Base-by-base conservation (phyloP, 257 asterid genomes). In the Solanum chiquidenum region DNA sequence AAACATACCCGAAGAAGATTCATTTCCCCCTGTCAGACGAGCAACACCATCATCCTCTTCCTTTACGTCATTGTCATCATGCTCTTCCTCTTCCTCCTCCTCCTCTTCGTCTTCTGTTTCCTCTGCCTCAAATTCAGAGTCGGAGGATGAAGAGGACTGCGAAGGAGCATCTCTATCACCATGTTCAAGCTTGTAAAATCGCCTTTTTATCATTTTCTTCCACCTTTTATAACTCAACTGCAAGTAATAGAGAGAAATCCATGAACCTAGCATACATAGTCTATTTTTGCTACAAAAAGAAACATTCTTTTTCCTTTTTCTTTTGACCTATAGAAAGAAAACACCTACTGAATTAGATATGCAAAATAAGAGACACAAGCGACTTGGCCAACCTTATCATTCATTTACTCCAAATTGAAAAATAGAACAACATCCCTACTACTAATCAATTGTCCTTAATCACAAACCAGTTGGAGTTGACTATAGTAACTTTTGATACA, bases 181-280 rank as follows among this genome's bases (percentile, higher is more conserved):
- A 62, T 95, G 98, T 34, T 94, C 98, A 86, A 91, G 83, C 95
- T 94, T 91, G 90, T 95, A 95, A 92, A 94, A 95, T 88, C 98
- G 88, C 90, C 98, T 92, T 89, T 97, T 95, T 49, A 95, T 97
- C 99, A 97, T 97, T 76, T 83, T 80, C 83, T 79, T 66, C 29
- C 31, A 76, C 84, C 87, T 86, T 82, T 82, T 87, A 29, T 21
- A 42, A 84, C 86, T 83, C 90, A 87, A 88, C 98, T 93, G 93
- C 93, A 90, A 87, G 84, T 89, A 64, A 33, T 38, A 49, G 89
- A 82, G 82, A 86, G 23, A 88, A 86, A 75, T 68, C 8, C 68
- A 46, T 46, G 42, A 80, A 46, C n/a, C 20, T 52, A 29, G 20
- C 69, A 80, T 9, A 49, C 21, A 16, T 29, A 49, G 18, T 80